Percentiles rank a stretch among this genome's conserved stretches.
Conservation (phyloP, 176 grass and related monocot genomes). For the Leersia perrieri region DNA sequence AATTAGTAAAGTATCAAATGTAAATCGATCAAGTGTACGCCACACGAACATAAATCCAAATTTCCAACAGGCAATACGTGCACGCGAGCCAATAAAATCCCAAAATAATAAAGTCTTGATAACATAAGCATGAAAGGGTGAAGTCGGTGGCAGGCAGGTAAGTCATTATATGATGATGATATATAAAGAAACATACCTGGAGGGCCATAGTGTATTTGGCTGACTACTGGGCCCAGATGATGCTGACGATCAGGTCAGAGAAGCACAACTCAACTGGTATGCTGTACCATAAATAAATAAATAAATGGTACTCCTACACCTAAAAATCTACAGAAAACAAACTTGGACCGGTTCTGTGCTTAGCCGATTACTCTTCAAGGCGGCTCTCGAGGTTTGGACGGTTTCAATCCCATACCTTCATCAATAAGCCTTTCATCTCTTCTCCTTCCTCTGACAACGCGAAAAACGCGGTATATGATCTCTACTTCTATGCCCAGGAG, state of each 20-base stretch:
- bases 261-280: constrained; percentile 20
- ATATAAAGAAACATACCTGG: background rate
- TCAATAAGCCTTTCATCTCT: constrained; percentile 21
- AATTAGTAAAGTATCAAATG: constrained; percentile 21
- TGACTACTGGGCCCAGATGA: constrained; percentile 31
- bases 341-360: background rate
- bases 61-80: constrained; percentile 22
- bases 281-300: background rate
- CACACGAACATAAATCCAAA: background rate
- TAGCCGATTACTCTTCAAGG: background rate
- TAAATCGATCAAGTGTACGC: background rate
- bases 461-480: background rate
- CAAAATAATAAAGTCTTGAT: background rate
- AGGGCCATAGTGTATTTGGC: background rate
- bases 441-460: background rate
- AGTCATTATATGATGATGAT: background rate
- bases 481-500: constrained; percentile 14
- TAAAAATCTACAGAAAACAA: background rate
- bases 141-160: background rate
- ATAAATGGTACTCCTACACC: background rate
- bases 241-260: background rate
- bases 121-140: background rate
- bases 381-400: constrained; percentile 20
- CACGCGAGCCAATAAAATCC: constrained; percentile 4
- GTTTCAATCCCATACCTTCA: constrained; percentile 30